Percentiles rank a stretch among this genome's conserved stretches.
Conservation (phyloP, 2,329 filamentous ascomycete genomes). For the Pseudocercospora fijiensis region DNA sequence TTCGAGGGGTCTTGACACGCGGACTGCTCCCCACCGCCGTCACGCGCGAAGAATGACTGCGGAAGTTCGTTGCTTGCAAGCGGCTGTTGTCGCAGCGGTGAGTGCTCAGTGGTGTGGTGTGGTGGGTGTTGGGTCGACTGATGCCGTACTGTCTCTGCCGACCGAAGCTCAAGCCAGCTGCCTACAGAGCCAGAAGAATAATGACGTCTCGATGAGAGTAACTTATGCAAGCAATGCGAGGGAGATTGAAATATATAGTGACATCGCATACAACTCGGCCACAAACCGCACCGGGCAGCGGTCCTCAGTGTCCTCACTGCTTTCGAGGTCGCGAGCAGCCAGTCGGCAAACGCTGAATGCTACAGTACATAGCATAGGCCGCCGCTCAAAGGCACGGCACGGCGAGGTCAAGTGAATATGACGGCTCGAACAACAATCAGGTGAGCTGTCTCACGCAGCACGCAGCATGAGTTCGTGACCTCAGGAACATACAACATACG, state of each 20-base stretch:
- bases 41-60: not conserved
- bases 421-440: not conserved
- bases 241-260: not conserved
- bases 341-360: constrained; percentile 8
- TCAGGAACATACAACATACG: too few species aligned
- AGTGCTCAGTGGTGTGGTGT: not conserved
- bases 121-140: not conserved
- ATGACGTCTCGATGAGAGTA: not conserved
- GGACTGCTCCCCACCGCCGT: not conserved
- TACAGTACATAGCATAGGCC: constrained; percentile 3
- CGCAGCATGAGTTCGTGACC: constrained; percentile 2
- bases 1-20: not conserved
- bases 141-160: constrained; percentile 1
- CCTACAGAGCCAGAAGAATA: not conserved
- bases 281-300: not conserved
- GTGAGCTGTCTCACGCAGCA: constrained; percentile 1
- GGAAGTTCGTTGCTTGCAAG: not conserved
- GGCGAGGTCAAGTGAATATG: constrained; percentile 4
- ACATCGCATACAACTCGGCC: not conserved
- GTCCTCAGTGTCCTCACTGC: not conserved
- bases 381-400: not conserved
- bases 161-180: not conserved
- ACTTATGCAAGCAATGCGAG: not conserved
- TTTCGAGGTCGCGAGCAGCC: not conserved
- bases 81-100: not conserved